phyloP scores from a whole-genome alignment of 2,329 filamentous ascomycete species.

The Epicoccum nigrum region DNA sequence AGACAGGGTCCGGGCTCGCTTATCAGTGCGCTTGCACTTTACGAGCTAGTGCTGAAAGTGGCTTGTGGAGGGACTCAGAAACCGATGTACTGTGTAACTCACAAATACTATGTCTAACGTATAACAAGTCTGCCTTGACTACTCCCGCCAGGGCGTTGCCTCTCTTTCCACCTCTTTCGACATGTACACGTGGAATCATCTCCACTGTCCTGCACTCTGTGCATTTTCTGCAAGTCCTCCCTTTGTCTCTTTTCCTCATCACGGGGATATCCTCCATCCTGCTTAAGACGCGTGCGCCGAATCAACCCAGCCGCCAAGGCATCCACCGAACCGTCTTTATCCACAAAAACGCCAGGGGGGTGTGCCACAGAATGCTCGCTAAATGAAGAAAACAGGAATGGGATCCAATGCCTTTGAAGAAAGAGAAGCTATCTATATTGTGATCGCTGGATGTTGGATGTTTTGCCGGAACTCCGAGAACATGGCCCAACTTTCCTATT shows the following conservation, averaged over 20 bases:
- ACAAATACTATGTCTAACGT: constrained; percentile 3
- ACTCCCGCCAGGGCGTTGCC: not conserved
- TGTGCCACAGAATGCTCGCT: constrained; percentile 40
- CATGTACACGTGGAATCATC: constrained; percentile 8
- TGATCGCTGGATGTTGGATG: not conserved
- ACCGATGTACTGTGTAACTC: not conserved
- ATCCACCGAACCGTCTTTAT: constrained; percentile 24
- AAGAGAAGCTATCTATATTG: constrained; percentile 31
- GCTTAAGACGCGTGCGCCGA: constrained; percentile 17
- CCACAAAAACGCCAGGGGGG: constrained; percentile 34
- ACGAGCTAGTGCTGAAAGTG: not conserved
- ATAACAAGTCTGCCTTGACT: constrained; percentile 2
- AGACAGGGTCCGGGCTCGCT: constrained; percentile 8
- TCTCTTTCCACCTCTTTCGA: not conserved
- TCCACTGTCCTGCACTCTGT: constrained; percentile 22
- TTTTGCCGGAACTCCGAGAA: constrained; percentile 2
- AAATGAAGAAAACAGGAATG: constrained; percentile 30
- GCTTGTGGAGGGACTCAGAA: not conserved
- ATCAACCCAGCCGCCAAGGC: constrained; percentile 25
- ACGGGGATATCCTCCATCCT: constrained; percentile 17
- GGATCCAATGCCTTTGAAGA: constrained; percentile 29
- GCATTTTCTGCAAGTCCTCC: constrained; percentile 19
- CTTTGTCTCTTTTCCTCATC: constrained; percentile 4
- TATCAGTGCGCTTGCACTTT: constrained; percentile 8
- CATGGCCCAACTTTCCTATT: constrained; percentile 17